Conservation (phyloP, 2,329 filamentous ascomycete species). For the Verticillium isaacii region DNA sequence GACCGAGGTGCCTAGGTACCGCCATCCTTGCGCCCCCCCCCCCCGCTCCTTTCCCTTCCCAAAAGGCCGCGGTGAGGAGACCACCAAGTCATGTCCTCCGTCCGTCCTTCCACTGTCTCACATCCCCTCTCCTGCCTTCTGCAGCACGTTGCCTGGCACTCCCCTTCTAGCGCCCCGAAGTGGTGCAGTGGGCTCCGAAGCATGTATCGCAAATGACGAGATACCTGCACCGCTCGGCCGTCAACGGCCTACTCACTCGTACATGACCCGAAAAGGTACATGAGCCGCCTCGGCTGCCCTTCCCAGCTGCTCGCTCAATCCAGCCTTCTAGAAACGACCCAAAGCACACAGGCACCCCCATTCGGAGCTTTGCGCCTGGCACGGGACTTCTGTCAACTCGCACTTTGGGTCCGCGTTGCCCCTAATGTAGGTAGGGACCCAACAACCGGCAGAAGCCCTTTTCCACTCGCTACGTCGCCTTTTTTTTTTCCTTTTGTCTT, state of each 20-base stretch:
- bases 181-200: background rate
- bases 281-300: background rate
- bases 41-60: background rate
- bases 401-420: background rate
- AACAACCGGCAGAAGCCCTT: background rate
- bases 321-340: background rate
- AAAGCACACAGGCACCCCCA: background rate
- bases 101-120: background rate
- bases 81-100: background rate
- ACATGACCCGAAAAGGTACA: background rate
- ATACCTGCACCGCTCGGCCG: background rate
- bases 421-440: background rate
- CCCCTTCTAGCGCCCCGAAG: background rate
- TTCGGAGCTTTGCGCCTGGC: background rate
- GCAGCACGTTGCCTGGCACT: background rate
- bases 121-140: background rate
- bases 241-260: background rate
- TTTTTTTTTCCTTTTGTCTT: background rate
- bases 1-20: background rate
- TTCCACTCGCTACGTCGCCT: background rate
- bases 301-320: background rate
- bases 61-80: background rate
- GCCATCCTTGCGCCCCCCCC: background rate
- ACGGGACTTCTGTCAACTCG: background rate
- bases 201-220: background rate